Evolutionary conservation across 306 rosid species (phyloP).

Genomic region (Cyamopsis tetragonoloba): DNA sequence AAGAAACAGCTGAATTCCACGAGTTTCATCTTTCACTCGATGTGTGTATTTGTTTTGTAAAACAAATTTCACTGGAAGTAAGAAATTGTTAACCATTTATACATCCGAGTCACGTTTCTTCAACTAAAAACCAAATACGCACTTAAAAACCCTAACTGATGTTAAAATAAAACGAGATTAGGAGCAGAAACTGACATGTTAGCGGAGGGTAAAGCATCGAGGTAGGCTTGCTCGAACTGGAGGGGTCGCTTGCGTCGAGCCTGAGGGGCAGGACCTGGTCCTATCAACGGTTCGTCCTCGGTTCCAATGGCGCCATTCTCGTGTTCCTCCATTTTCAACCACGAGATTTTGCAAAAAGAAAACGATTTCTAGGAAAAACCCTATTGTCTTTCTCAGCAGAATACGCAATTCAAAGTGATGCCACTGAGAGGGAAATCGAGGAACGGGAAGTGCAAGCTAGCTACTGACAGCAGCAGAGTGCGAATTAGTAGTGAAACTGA

Average conservation of each 20-base stretch:
- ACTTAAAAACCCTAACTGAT: too few species aligned
- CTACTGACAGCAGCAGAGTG: not conserved
- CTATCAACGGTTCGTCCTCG: conserved; percentile 52
- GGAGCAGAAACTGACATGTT: conserved; percentile 49
- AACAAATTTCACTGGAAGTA: too few species aligned
- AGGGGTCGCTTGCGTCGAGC: conserved; percentile 86
- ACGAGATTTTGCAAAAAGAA: not conserved
- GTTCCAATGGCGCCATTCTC: conserved; percentile 32
- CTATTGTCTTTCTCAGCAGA: not conserved
- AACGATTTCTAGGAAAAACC: not conserved
- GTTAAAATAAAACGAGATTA: not conserved
- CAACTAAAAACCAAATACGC: too few species aligned
- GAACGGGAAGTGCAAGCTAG: not conserved
- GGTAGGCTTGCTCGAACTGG: conserved; percentile 94
- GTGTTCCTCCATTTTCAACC: conserved; percentile 31
- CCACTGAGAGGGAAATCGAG: not conserved
- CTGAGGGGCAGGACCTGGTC: conserved; percentile 87
- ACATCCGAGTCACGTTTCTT: too few species aligned
- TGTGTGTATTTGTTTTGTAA: too few species aligned
- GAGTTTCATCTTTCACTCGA: not conserved
- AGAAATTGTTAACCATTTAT: too few species aligned
- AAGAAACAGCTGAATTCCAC: not conserved
- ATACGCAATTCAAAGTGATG: not conserved
- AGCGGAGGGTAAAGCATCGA: conserved; percentile 83
- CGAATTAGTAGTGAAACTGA: not conserved